Conservation (phyloP, 495 filamentous ascomycete genomes). For the Aspergillus taichungensis region DNA sequence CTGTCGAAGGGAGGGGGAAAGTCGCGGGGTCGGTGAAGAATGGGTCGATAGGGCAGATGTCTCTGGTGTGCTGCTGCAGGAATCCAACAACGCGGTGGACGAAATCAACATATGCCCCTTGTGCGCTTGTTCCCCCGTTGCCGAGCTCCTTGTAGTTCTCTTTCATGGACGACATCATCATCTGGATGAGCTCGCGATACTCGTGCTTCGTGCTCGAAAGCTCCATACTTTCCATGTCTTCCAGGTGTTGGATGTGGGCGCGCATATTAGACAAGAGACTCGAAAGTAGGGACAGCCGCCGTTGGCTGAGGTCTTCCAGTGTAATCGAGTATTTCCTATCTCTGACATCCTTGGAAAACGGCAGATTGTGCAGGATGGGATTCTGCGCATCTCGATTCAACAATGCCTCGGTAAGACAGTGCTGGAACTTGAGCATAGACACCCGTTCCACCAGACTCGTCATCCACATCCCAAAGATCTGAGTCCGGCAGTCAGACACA, state of each 20-base stretch:
- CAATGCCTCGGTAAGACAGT: conserved; percentile 48
- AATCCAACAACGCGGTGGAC: conserved; percentile 55
- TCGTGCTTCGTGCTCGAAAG: conserved; percentile 35
- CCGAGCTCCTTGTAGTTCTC: conserved; percentile 55
- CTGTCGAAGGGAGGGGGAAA: conserved; percentile 56
- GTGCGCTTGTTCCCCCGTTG: conserved; percentile 23
- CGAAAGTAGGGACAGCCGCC: conserved; percentile 53
- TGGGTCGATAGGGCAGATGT: conserved; percentile 51
- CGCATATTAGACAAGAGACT: conserved; percentile 60
- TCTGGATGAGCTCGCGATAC: conserved; percentile 46
- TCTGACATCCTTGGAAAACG: conserved; percentile 41
- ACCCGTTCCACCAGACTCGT: conserved; percentile 55
- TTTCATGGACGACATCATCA: conserved; percentile 61
- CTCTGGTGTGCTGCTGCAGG: conserved; percentile 55
- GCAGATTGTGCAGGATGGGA: conserved; percentile 51
- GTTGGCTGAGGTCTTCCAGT: conserved; percentile 43
- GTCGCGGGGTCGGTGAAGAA: conserved; percentile 60
- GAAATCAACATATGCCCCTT: conserved; percentile 57
- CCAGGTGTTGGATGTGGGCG: conserved; percentile 33
- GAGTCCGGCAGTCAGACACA: conserved; percentile 35
- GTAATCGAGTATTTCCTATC: conserved; percentile 41
- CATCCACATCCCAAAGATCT: conserved; percentile 50
- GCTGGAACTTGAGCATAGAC: conserved; percentile 59
- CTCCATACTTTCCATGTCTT: conserved; percentile 17
- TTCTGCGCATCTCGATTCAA: conserved; percentile 40